Evolutionary conservation across 306 rosid genomes (phyloP).

Genomic region (Trifolium dubium): DNA sequence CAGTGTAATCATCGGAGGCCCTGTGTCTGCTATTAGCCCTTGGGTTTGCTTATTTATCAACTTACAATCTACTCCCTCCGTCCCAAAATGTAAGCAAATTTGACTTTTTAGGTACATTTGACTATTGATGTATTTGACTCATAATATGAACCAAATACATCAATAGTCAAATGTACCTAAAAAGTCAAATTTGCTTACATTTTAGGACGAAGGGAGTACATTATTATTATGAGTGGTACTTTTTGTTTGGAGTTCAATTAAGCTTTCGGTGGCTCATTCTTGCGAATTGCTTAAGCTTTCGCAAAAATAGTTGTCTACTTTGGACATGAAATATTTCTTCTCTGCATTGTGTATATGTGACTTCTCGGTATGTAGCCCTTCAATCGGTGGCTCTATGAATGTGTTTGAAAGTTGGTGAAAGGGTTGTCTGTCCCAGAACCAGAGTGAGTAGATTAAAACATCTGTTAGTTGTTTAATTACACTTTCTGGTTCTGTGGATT

Average conservation of each 20-base stretch:
- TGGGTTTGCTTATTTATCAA: neutral
- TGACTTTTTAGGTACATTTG: no score
- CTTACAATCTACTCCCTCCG: neutral
- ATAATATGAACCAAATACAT: no score
- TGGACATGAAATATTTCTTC: neutral
- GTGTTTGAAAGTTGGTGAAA: neutral
- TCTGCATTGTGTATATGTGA: neutral
- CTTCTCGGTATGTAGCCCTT: neutral
- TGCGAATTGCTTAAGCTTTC: neutral
- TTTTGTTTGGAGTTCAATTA: neutral
- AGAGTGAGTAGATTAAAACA: neutral
- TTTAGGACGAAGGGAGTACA: no score
- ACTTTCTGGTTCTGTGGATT: neutral
- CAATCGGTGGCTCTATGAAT: neutral
- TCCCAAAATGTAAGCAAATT: no score
- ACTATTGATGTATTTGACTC: no score
- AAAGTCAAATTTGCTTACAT: no score
- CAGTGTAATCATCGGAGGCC: neutral
- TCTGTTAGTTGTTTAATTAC: neutral
- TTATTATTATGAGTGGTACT: neutral
- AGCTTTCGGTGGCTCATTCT: neutral
- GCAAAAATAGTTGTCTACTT: neutral
- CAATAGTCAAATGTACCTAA: no score
- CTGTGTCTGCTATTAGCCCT: neutral
- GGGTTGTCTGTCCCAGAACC: neutral